phyloP scores from a whole-genome alignment of 2,329 filamentous ascomycete species.

The Sporothrix dimorphospora region DNA sequence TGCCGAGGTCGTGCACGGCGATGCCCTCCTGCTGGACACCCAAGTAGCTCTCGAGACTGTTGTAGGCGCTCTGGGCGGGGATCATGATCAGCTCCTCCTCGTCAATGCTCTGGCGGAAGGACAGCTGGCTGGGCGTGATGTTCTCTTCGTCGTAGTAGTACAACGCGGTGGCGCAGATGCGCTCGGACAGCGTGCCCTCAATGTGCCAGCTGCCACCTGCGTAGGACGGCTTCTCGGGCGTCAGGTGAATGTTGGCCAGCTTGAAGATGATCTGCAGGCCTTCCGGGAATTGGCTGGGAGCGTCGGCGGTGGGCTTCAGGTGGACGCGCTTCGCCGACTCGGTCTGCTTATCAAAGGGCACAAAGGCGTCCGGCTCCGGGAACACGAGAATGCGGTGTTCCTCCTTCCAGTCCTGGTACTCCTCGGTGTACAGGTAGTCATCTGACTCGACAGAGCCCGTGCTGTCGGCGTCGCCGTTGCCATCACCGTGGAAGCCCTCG shows the following conservation, averaged over 20 bases:
- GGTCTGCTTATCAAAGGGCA: slow-evolving; percentile 21
- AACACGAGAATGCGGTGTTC: slow-evolving; percentile 26
- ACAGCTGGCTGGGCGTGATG: slow-evolving; percentile 48
- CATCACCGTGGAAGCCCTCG: slow-evolving; percentile 20
- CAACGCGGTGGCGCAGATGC: slow-evolving; percentile 59
- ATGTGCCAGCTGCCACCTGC: slow-evolving; percentile 40
- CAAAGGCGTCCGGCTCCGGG: slow-evolving; percentile 28
- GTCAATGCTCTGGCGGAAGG: slow-evolving; percentile 44
- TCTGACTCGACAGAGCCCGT: slow-evolving; percentile 13
- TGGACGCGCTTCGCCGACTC: slow-evolving; percentile 12
- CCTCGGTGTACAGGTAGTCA: slow-evolving; percentile 17
- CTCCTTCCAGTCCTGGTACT: slow-evolving; percentile 26
- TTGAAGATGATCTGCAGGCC: slow-evolving; percentile 66
- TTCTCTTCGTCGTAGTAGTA: slow-evolving; percentile 59
- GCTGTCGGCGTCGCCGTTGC: slow-evolving; percentile 22
- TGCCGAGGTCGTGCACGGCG: slow-evolving; percentile 48
- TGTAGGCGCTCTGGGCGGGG: slow-evolving; percentile 28
- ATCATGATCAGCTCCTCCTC: slow-evolving; percentile 25
- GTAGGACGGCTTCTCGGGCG: slow-evolving; percentile 54
- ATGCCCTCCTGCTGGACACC: slow-evolving; percentile 34
- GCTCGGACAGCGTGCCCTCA: slow-evolving; percentile 56
- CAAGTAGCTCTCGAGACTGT: slow-evolving; percentile 33
- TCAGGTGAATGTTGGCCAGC: slow-evolving; percentile 61
- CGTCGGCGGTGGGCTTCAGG: slow-evolving; percentile 7
- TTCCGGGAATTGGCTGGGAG: slow-evolving; percentile 21